Base-by-base conservation (phyloP, 257 asterid species). In the Verbena officinalis region DNA sequence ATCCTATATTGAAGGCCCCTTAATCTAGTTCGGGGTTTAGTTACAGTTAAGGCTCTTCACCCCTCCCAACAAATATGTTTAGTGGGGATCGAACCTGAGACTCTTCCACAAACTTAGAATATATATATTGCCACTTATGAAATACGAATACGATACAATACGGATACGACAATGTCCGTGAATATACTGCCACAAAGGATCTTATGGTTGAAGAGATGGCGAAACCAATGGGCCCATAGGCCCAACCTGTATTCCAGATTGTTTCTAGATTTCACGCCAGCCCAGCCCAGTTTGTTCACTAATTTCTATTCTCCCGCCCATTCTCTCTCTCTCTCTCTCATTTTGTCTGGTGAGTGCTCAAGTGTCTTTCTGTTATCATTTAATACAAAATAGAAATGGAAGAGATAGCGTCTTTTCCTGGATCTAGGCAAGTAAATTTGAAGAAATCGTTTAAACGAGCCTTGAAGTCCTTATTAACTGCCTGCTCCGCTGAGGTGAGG, bases 401-500 rank as follows among this genome's bases (percentile, higher is more conserved):
- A 53, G 62, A 64, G 3, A 62, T 4, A 7, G 69, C 77, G 9
- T n/a, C 66, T 2, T 7, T 58, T 55, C 83, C 81, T 34, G 86
- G 82, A 34, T 61, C 83, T 14, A 78, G 89, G 75, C 87, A 76
- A 50, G 36, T 24, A 64, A 75, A 78, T 54, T 52, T 85, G 81
- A 80, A 78, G 75, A 83, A 55, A 67, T 78, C 87, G 10, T 78
- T 80, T 70, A 62, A 65, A 45, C 83, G 83, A 12, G 75, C 68
- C 14, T 40, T 80, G 57, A 79, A 81, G 20, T 70, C 78, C 75
- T 45, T 83, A 23, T 53, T 85, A 33, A 76, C 84, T 12, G 76
- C 89, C 43, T 83, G 87, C 71, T 63, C 93, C 38, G 54, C 58
- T 17, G 85, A 82, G 93, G 93, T 83, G 46, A 57, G 58, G 56